Conservation (phyloP, 2,329 filamentous ascomycete species). For the Ophiocordyceps polyrhachis-furcata region DNA sequence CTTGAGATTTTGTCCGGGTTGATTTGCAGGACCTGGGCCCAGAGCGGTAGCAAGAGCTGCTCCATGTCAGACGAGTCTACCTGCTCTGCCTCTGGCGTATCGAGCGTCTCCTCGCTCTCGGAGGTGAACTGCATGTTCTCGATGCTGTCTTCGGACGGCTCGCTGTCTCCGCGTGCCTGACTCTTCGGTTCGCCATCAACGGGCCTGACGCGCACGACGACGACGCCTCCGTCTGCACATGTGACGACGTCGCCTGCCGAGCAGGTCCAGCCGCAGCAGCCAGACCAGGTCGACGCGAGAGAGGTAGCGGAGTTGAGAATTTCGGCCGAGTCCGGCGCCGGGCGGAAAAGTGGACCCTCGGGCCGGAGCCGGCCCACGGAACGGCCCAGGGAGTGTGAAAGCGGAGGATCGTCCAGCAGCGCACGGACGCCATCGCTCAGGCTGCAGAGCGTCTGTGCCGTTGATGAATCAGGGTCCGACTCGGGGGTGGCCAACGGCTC, state of each 20-base stretch:
- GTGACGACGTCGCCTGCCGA: background rate
- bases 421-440: background rate
- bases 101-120: background rate
- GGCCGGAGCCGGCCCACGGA: background rate
- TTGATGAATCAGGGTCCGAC: background rate
- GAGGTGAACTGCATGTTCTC: background rate
- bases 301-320: background rate
- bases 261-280: background rate
- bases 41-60: constrained; percentile 11
- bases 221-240: background rate
- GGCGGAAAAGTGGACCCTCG: background rate
- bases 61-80: constrained; percentile 5
- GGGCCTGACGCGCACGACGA: background rate
- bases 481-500: background rate
- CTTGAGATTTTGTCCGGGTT: constrained; percentile 9
- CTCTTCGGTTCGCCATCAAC: background rate
- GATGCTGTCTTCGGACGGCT: background rate
- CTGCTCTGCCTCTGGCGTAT: background rate
- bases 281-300: background rate
- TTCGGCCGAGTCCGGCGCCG: background rate
- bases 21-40: constrained; percentile 12
- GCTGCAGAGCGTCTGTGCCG: background rate
- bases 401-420: background rate
- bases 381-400: background rate
- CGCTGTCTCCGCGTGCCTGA: background rate